Base-by-base conservation (phyloP, 192 early-diverging fungal genomes). In the Entrophospora sp. region DNA sequence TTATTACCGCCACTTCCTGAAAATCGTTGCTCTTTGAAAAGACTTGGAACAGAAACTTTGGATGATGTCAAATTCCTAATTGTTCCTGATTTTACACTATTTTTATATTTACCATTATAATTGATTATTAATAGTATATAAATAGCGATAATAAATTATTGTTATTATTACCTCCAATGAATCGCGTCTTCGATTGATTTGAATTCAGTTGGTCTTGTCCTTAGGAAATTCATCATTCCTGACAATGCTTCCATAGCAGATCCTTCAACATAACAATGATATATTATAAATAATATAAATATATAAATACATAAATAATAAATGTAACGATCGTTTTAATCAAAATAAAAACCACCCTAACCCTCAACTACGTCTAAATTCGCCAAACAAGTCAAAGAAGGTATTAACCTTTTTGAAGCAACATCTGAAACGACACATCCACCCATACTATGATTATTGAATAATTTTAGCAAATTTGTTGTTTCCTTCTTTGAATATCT, bases 301-400 rank as follows among this genome's bases (percentile, higher is more conserved):
- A 16, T 13, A 35, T 16, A 46, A 45, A 40, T 10, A 12, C 28
- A 40, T 18, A 12, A 45, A 52, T 20, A 30, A 30, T 0, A 20
- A 38, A 2, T 16, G 3, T 5, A 31, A 42, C 3, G 12, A n/a
- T 55, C 4, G 22, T 42, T 34, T 27, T 5, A 9, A 14, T n/a
- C 34, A 60, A 63, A 9, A 59, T 28, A 36, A 35, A 35, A 32
- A 58, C 34, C 30, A 46, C n/a, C n/a, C n/a, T n/a, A 61, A 74
- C 90, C 90, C 72, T 92, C 90, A 32, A 91, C 89, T 34, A 92
- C 87, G 70, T 92, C 90, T 14, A 92, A 63, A 0, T 91, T 81
- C 4, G 81, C 80, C 9, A 92, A 71, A 1, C 90, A 89, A 9
- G 79, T 51, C 0, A 90, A 55, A 25, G 77, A 76, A 16, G 67